A percentile compares a stretch with the other conserved stretches of the same genome.
These are phyloP conservation scores for Macrocybe gigantea DNA, from an alignment of 768 basidiomycete species.

Conservation along the genomic window DNA sequence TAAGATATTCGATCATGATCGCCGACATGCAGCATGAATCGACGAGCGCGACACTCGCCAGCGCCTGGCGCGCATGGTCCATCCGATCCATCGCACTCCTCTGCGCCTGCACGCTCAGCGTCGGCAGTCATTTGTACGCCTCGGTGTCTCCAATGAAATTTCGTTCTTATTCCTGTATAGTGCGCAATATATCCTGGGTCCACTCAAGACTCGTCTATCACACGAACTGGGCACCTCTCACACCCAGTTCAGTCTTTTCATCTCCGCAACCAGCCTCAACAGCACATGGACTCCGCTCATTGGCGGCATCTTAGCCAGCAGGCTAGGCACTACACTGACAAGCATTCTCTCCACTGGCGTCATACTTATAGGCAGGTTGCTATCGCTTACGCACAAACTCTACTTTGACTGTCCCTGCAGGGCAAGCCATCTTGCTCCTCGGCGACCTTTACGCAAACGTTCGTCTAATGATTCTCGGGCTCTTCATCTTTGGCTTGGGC, in stretches of 20 bases:
- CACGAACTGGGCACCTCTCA: constrained; percentile 72
- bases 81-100: constrained; percentile 57
- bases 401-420: constrained; percentile 21
- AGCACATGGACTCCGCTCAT: constrained; percentile 71
- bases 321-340: constrained; percentile 64
- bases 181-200: constrained; percentile 70
- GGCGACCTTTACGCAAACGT: constrained; percentile 59
- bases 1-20: too few relatives aligned
- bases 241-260: constrained; percentile 70
- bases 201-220: constrained; percentile 64
- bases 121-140: constrained; percentile 73
- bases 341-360: constrained; percentile 73
- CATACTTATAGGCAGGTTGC: constrained; percentile 49
- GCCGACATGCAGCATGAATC: too few relatives aligned
- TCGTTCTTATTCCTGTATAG: constrained; percentile 24
- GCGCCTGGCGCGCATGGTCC: constrained; percentile 31
- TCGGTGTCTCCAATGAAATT: background rate
- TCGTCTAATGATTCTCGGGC: constrained; percentile 66
- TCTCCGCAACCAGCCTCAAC: constrained; percentile 74
- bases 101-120: constrained; percentile 67
- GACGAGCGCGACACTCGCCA: too few relatives aligned
- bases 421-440: constrained; percentile 60
- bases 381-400: background rate
- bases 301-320: constrained; percentile 65
- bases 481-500: constrained; percentile 78